Evolutionary conservation across 495 filamentous ascomycete species (phyloP), one percentile per base, ranked within the genome.

Genomic region (Xylona heveae): DNA sequence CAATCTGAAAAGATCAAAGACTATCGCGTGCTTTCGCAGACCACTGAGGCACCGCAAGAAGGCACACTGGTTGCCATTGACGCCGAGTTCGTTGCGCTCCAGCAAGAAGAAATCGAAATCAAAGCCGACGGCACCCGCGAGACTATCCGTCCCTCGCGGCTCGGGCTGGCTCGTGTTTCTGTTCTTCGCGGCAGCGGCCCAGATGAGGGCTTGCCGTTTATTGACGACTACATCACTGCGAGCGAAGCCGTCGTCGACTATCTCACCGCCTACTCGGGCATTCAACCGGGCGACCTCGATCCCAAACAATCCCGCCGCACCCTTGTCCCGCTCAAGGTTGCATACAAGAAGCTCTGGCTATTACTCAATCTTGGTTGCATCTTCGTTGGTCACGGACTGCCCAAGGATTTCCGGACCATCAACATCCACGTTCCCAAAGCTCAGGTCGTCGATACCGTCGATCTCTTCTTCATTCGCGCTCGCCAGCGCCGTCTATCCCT

Each of bases 261-360:
- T 44, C 62, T 95, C 19, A 99, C 88, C 0, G 70, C 71, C 26
- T 95, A 74, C 53, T 94, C 85, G 5, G 88, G 88, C 23, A 84
- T 99, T 47, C 71, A 73, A 7, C 59, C 72, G 1, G 76, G 72
- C 0, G 88, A 99, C 46, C 59, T 99, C 15, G 78, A 93, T 44
- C 64, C 69, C 3, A 58, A 57, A 19, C 66, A 61, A 5, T 78
- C 78, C 10, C 63, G 58, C 23, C 83, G 90, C 52, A 74, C 78
- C 33, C 63, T 94, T 0, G 78, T 95, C 5, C 62, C 74, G 6
- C 61, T 94, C 19, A 99, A 95, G 49, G 66, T 71, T 12, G 85
- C 83, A 5, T 95, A 95, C 58, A 99, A 95, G 48, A 92, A 92
- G 45, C 70, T 99, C 19, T 99, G 88, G 88, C 64, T 95, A 8